A percentile compares a stretch with the other conserved stretches of the same genome.
These are phyloP conservation scores for Dryadomyces sulphureus DNA, from an alignment of 2,329 filamentous ascomycete species.

Conservation along the genomic window DNA sequence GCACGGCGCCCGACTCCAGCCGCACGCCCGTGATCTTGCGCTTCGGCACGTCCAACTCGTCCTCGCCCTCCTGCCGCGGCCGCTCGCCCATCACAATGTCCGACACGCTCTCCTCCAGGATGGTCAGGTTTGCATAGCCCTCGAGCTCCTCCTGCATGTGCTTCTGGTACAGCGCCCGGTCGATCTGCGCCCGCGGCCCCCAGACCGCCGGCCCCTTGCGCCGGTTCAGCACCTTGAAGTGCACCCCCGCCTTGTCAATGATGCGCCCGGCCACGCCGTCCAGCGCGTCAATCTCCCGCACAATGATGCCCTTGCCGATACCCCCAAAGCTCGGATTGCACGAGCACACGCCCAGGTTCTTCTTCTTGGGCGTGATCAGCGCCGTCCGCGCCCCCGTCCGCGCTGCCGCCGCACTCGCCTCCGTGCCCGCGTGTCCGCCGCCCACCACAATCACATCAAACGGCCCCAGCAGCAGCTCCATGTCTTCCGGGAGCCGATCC, in stretches of 20 bases:
- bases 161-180: conserved; percentile 73
- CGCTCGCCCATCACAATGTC: conserved; percentile 68
- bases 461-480: conserved; percentile 17
- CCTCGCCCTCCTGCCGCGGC: conserved; percentile 5
- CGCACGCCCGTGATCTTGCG: conserved; percentile 72
- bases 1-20: conserved; percentile 73
- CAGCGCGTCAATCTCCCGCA: conserved; percentile 87
- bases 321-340: conserved; percentile 96
- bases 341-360: conserved; percentile 87
- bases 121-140: conserved; percentile 60
- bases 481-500: too few species aligned
- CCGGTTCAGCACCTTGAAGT: conserved; percentile 78
- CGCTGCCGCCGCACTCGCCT: conserved; percentile 84
- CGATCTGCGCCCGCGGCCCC: conserved; percentile 93
- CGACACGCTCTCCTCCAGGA: conserved; percentile 76
- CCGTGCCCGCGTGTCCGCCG: conserved; percentile 87
- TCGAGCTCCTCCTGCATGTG: conserved; percentile 82
- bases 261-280: conserved; percentile 80
- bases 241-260: conserved; percentile 87
- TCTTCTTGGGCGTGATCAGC: conserved; percentile 72
- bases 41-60: not conserved
- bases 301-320: conserved; percentile 95
- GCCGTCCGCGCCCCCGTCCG: conserved; percentile 78
- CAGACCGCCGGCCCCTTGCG: conserved; percentile 91
- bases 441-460: conserved; percentile 94